Percentiles rank a stretch among this genome's conserved stretches.
Evolutionary conservation across 345 rosid species (phyloP).

Genomic region (Hibiscus mutabilis): DNA sequence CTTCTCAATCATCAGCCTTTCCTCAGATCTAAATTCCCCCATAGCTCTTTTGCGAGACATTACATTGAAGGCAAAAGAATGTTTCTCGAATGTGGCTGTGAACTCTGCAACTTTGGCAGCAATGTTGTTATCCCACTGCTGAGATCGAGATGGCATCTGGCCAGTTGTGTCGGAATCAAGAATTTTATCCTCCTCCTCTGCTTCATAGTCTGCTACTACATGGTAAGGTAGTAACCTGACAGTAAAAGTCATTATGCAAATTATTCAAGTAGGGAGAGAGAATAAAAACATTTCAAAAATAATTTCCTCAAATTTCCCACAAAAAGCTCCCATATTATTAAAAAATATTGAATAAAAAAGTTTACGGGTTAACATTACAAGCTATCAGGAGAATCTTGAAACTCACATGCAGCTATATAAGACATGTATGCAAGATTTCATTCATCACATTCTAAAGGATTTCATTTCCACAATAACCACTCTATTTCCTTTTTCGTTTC

Average conservation of each 20-base stretch:
- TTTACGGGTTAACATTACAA: too few relatives aligned
- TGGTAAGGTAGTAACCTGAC: constrained; percentile 85
- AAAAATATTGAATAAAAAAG: neutral
- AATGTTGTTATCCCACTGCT: constrained; percentile 86
- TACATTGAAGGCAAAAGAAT: constrained; percentile 67
- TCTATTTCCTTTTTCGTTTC: neutral
- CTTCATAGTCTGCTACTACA: constrained; percentile 91
- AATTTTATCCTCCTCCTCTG: constrained; percentile 88
- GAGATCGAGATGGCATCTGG: constrained; percentile 64
- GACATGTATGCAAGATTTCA: neutral
- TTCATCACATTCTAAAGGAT: neutral
- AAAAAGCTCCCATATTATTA: neutral
- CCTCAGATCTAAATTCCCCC: constrained; percentile 75
- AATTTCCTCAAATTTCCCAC: too few relatives aligned
- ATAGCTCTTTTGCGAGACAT: constrained; percentile 52
- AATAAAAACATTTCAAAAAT: neutral
- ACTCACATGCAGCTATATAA: neutral
- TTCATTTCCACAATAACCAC: neutral
- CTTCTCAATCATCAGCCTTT: constrained; percentile 77
- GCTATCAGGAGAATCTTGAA: neutral
- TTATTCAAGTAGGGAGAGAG: too few relatives aligned
- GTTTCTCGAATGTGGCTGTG: constrained; percentile 80
- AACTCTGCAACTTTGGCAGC: constrained; percentile 86
- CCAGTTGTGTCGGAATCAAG: constrained; percentile 82
- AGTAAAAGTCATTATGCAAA: neutral